Evolutionary conservation across 352 stramenopile species (phyloP).

Genomic region (Globisporangium takayamanum): DNA sequence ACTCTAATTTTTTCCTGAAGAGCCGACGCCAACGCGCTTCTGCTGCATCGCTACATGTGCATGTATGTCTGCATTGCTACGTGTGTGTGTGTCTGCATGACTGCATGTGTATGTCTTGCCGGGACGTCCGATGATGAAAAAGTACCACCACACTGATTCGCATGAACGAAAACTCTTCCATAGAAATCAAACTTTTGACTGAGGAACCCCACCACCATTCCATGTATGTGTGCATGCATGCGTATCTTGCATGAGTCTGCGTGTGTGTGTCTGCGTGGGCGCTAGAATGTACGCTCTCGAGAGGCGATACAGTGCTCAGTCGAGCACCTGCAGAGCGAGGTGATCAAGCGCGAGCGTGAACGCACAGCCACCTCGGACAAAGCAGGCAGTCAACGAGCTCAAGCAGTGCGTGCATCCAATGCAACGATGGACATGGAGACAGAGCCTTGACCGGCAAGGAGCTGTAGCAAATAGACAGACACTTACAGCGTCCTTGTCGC

Average conservation of each 20-base stretch:
- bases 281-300: background rate
- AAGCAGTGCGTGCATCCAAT: too few relatives aligned
- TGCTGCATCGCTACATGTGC: background rate
- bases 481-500: too few relatives aligned
- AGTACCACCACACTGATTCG: constrained; percentile 37
- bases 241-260: background rate
- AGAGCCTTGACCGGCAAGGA: too few relatives aligned
- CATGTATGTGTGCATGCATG: background rate
- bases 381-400: too few relatives aligned
- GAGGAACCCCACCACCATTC: constrained; percentile 18
- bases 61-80: constrained; percentile 7
- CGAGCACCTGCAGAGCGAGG: too few relatives aligned
- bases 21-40: constrained; percentile 1
- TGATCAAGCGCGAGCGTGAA: too few relatives aligned
- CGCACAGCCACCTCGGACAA: too few relatives aligned
- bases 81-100: background rate
- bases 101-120: background rate
- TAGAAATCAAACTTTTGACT: constrained; percentile 27
- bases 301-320: too few relatives aligned
- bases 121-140: constrained; percentile 25
- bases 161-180: constrained; percentile 32
- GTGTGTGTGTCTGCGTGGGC: background rate
- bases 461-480: too few relatives aligned
- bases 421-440: too few relatives aligned
- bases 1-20: constrained; percentile 66